These are phyloP conservation scores for Cladophialophora chaetospira DNA, from an alignment of 2,329 filamentous ascomycete species.

Conservation along the genomic window DNA sequence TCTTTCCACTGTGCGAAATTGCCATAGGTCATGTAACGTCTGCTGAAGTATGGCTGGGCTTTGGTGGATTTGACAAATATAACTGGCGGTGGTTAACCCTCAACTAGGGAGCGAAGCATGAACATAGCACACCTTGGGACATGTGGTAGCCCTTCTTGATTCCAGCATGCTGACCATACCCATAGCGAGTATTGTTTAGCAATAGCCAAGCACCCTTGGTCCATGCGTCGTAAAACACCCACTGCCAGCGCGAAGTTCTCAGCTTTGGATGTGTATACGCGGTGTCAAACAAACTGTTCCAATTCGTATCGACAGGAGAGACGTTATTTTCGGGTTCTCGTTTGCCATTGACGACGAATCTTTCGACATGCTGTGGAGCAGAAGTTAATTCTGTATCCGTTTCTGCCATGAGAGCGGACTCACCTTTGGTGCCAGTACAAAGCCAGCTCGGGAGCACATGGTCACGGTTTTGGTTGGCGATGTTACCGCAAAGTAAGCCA, in stretches of 20 bases:
- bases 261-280: constrained; percentile 10
- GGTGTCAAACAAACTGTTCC: constrained; percentile 12
- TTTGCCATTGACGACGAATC: constrained; percentile 10
- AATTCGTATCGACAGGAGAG: constrained; percentile 10
- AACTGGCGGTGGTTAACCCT: neutral
- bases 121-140: constrained; percentile 1
- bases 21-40: constrained; percentile 3
- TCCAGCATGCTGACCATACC: constrained; percentile 12
- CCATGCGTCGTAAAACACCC: constrained; percentile 11
- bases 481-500: constrained; percentile 14
- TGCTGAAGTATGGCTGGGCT: constrained; percentile 7
- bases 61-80: constrained; percentile 16
- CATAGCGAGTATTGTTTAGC: constrained; percentile 11
- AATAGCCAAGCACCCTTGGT: constrained; percentile 9
- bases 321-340: neutral
- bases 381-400: neutral
- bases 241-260: constrained; percentile 4
- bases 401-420: neutral
- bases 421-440: constrained; percentile 14
- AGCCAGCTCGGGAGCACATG: constrained; percentile 9
- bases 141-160: constrained; percentile 8
- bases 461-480: constrained; percentile 12
- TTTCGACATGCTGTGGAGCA: neutral
- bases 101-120: neutral
- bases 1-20: neutral